Conservation (phyloP, 306 rosid genomes). For the Erythrophleum fordii region DNA sequence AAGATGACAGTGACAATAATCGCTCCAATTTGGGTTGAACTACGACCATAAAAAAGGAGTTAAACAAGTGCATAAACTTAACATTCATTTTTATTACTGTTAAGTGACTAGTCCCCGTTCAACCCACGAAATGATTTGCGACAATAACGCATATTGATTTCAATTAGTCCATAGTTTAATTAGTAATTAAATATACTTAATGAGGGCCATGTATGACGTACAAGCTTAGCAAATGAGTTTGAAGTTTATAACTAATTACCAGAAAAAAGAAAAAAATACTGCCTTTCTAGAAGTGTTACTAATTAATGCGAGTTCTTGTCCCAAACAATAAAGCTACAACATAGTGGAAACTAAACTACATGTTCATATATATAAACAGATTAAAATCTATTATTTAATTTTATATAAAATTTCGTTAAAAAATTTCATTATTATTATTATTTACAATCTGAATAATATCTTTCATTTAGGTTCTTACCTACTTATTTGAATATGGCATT, state of each 20-base stretch:
- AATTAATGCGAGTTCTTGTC: too few species aligned
- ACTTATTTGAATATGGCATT: neutral
- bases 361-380: too few species aligned
- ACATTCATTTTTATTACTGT: neutral
- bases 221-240: neutral
- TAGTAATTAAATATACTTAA: neutral
- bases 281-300: neutral
- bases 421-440: neutral
- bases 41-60: neutral
- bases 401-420: neutral
- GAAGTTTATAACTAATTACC: neutral
- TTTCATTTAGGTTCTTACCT: neutral
- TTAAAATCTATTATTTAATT: too few species aligned
- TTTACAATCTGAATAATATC: too few species aligned
- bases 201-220: neutral
- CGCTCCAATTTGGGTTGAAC: neutral
- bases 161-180: neutral
- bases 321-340: too few species aligned
- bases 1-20: constrained; percentile 25
- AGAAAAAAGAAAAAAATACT: neutral
- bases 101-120: neutral
- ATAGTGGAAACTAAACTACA: too few species aligned
- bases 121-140: neutral
- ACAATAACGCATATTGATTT: neutral
- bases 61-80: neutral